Evolutionary conservation across 2,329 filamentous ascomycete genomes (phyloP).

Genomic region (Diaporthe nobilis): DNA sequence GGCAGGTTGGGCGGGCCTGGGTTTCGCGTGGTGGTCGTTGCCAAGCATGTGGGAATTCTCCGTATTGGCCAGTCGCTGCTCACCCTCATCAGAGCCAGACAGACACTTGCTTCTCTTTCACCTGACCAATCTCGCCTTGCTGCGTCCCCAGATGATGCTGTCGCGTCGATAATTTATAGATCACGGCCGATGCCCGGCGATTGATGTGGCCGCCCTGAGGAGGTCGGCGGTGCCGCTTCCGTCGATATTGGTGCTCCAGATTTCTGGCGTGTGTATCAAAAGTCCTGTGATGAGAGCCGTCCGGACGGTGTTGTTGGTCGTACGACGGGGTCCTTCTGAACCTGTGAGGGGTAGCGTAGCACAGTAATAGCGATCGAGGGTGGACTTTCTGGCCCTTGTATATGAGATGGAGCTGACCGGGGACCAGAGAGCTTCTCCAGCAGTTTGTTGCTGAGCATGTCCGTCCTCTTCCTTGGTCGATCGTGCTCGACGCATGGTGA

Average conservation of each 20-base stretch:
- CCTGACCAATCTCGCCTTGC: conserved; percentile 24
- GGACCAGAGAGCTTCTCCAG: background rate
- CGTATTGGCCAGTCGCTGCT: conserved; percentile 19
- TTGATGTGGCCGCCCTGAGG: background rate
- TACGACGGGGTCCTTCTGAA: conserved; percentile 10
- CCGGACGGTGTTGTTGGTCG: conserved; percentile 8
- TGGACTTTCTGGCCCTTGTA: conserved; percentile 6
- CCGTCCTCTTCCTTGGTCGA: conserved; percentile 7
- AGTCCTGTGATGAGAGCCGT: conserved; percentile 1
- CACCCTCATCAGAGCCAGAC: conserved; percentile 30
- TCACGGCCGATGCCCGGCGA: background rate
- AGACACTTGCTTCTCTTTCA: conserved; percentile 22
- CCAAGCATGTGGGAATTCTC: conserved; percentile 28
- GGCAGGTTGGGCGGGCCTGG: conserved; percentile 11
- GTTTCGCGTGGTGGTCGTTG: conserved; percentile 19
- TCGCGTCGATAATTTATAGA: conserved; percentile 22
- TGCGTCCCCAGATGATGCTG: conserved; percentile 10
- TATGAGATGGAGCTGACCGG: background rate
- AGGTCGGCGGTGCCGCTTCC: conserved; percentile 1
- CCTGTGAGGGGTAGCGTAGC: background rate
- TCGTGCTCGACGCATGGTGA: conserved; percentile 10
- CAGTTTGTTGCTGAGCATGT: background rate
- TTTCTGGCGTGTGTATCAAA: conserved; percentile 10
- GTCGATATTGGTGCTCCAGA: conserved; percentile 2
- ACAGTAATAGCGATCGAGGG: background rate